phyloP scores from a whole-genome alignment of 2,329 filamentous ascomycete genomes.

The Hymenoscyphus scutula region DNA sequence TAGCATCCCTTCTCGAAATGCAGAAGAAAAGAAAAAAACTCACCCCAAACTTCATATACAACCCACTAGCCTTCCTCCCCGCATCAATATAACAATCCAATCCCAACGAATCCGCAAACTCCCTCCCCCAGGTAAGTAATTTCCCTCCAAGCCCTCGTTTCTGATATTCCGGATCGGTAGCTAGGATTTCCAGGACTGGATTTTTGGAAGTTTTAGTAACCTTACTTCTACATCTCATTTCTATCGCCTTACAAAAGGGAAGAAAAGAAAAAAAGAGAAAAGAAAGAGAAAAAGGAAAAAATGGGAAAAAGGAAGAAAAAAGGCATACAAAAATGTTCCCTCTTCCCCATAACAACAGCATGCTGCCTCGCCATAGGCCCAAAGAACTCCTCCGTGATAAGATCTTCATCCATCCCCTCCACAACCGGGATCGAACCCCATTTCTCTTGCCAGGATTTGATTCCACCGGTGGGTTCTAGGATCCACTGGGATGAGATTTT shows the following conservation, averaged over 20 bases:
- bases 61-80: background rate
- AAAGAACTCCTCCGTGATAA: background rate
- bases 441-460: background rate
- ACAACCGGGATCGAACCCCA: background rate
- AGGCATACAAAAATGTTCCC: background rate
- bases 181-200: background rate
- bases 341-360: background rate
- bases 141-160: background rate
- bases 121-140: conserved; percentile 9
- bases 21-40: background rate
- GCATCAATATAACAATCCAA: conserved; percentile 20
- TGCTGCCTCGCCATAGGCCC: background rate
- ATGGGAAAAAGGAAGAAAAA: background rate
- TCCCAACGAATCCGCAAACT: conserved; percentile 13
- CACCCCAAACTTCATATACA: conserved; percentile 18
- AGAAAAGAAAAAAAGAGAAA: background rate
- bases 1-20: background rate
- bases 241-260: too few relatives aligned
- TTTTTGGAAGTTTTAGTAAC: background rate
- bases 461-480: background rate
- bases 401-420: background rate
- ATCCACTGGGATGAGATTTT: background rate
- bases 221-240: background rate
- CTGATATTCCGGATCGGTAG: background rate
- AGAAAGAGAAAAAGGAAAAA: background rate